Evolutionary conservation across 352 stramenopile species (phyloP), one percentile per base, ranked within the genome.

Genomic region (Phytophthora aleatoria): DNA sequence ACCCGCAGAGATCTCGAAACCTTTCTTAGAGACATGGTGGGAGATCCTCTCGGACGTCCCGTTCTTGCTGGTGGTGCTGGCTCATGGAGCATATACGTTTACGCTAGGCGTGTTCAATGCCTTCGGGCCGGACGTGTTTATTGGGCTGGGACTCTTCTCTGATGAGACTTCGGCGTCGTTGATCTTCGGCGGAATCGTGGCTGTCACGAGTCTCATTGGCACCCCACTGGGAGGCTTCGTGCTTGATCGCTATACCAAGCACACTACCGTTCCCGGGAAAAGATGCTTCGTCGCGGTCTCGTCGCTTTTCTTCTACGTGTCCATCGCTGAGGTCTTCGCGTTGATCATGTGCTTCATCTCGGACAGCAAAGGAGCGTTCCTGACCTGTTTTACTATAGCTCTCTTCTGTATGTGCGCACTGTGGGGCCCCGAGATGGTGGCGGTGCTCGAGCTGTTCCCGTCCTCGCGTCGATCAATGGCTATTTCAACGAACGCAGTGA

Each of bases 121-220:
- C 39, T 97, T 96, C 57, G 78, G 81, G 3, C 82, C 82, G 5
- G 67, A 83, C n/a, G 81, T 97, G 50, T 67, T 97, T 33, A 83
- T 96, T 28, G 81, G 84, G 6, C 50, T 97, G 27, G 87, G 87
- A 12, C 71, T 95, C 20, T 92, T 94, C 52, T 67, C 77, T 9
- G 74, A 73, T 10, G 85, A 97, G 47, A 86, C 72, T 1, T 67
- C 67, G 20, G 89, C 87, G 3, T 86, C 84, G 13, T 61, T 91
- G 16, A 75, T 91, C 15, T 97, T 97, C 70, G 90, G 90, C 0
- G 73, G 71, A 2, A 68, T 85, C 31, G 70, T 87, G 30, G 78
- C 78, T 30, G 61, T 83, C 5, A 85, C 74, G 8, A 91, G 90
- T 44, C 78, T 95, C 13, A 76, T 96, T 33, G 90, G 87, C 13